A percentile compares a stretch with the other conserved stretches of the same genome.
These are phyloP conservation scores for Diaporthe nobilis DNA, from an alignment of 2,329 filamentous ascomycete genomes.

Conservation along the genomic window DNA sequence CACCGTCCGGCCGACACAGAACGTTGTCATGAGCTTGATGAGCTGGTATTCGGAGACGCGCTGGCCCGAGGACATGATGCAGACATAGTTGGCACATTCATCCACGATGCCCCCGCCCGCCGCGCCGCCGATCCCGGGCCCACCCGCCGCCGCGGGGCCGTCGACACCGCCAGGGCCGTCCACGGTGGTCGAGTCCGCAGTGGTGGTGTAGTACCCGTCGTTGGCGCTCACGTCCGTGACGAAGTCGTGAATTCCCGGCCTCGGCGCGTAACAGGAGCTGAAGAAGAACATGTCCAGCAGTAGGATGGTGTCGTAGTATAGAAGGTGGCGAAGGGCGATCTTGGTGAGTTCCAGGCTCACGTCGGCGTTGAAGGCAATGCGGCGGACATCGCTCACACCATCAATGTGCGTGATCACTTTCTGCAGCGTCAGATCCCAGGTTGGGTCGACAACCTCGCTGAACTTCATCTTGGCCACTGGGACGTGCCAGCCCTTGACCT, in stretches of 20 bases:
- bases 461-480: constrained; percentile 82
- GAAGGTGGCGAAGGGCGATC: constrained; percentile 87
- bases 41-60: constrained; percentile 74
- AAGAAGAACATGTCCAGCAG: constrained; percentile 97
- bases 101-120: constrained; percentile 65
- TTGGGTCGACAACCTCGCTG: constrained; percentile 73
- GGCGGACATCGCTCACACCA: constrained; percentile 89
- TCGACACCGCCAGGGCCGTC: constrained; percentile 56
- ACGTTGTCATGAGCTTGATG: constrained; percentile 86
- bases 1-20: constrained; percentile 86
- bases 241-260: constrained; percentile 83
- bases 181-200: constrained; percentile 9
- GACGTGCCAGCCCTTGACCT: constrained; percentile 90
- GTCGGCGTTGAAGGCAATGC: constrained; percentile 87
- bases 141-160: constrained; percentile 52
- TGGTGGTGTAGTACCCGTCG: constrained; percentile 41
- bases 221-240: constrained; percentile 69
- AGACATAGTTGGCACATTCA: constrained; percentile 90
- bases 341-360: constrained; percentile 89
- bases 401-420: constrained; percentile 90
- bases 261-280: constrained; percentile 88
- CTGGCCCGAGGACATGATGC: constrained; percentile 55
- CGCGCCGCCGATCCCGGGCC: background rate
- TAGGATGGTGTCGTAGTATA: constrained; percentile 93
- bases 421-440: constrained; percentile 82